phyloP scores from a whole-genome alignment of 1,139 yeast species.

The Chernovozyma aurita region DNA sequence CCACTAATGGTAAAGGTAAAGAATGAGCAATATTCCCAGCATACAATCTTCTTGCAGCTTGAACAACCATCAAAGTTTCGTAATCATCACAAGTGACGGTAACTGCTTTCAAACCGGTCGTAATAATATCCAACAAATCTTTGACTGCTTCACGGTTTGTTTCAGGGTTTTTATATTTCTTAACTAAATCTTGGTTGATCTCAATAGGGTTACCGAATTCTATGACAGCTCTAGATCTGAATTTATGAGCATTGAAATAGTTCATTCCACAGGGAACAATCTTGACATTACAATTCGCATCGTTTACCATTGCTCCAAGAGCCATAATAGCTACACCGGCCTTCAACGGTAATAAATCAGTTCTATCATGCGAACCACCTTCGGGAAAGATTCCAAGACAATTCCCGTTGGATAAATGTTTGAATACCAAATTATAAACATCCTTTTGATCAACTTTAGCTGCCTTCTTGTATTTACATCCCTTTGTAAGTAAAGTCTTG shows the following conservation, averaged over 20 bases:
- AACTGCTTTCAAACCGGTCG: constrained; percentile 77
- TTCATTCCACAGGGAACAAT: constrained; percentile 97
- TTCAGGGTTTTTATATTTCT: constrained; percentile 49
- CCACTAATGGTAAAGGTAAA: constrained; percentile 76
- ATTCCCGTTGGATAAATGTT: constrained; percentile 72
- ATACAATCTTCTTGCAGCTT: constrained; percentile 88
- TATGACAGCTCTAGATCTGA: constrained; percentile 89
- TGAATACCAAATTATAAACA: constrained; percentile 79
- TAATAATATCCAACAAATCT: constrained; percentile 62
- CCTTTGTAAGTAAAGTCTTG: constrained; percentile 39
- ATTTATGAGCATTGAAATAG: constrained; percentile 92
- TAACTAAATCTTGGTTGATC: constrained; percentile 59
- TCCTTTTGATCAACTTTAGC: constrained; percentile 78
- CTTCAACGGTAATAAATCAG: constrained; percentile 84
- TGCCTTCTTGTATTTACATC: constrained; percentile 69
- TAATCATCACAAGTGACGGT: constrained; percentile 91
- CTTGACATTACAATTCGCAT: constrained; percentile 69
- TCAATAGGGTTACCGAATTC: constrained; percentile 91
- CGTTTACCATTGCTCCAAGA: constrained; percentile 76
- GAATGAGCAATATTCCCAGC: constrained; percentile 66
- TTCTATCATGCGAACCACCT: constrained; percentile 95
- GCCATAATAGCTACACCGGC: constrained; percentile 99
- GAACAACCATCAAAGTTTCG: constrained; percentile 87
- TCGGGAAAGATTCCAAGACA: constrained; percentile 97
- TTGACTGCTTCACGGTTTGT: constrained; percentile 72